A percentile compares a stretch with the other conserved stretches of the same genome.
Conservation (phyloP, 2,329 filamentous ascomycete species). For the Aspergillus quadricinctus region DNA sequence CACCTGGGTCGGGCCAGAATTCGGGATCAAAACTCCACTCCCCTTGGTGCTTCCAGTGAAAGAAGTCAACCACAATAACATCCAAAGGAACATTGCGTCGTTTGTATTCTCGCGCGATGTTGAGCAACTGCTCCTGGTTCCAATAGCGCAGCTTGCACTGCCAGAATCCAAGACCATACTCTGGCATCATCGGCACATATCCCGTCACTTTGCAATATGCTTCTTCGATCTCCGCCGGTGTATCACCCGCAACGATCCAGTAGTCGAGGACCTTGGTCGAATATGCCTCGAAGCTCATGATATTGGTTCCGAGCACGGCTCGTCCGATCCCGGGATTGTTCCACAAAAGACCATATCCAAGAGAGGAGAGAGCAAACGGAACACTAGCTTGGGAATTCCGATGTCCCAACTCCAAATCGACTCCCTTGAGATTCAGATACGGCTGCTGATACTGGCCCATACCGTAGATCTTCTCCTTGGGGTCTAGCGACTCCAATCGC, state of each 20-base stretch:
- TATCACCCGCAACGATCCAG: slow-evolving; percentile 58
- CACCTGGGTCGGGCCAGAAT: slow-evolving; percentile 62
- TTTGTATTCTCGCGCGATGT: slow-evolving; percentile 58
- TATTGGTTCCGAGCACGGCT: slow-evolving; percentile 57
- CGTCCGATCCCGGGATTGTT: slow-evolving; percentile 61
- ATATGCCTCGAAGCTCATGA: slow-evolving; percentile 58
- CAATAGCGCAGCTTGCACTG: slow-evolving; percentile 64
- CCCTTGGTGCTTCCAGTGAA: slow-evolving; percentile 63
- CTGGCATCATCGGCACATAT: slow-evolving; percentile 62
- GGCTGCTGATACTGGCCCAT: slow-evolving; percentile 68
- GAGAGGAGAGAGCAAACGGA: slow-evolving; percentile 57
- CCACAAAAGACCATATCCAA: slow-evolving; percentile 62
- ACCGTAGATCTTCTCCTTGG: slow-evolving; percentile 59
- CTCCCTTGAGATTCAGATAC: slow-evolving; percentile 58
- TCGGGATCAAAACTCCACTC: slow-evolving; percentile 64
- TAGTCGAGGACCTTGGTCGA: slow-evolving; percentile 59
- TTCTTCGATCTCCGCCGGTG: slow-evolving; percentile 53
- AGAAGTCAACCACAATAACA: slow-evolving; percentile 64
- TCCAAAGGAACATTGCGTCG: slow-evolving; percentile 55
- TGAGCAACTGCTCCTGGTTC: slow-evolving; percentile 60
- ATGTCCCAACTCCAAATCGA: slow-evolving; percentile 61
- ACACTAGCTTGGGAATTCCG: slow-evolving; percentile 64
- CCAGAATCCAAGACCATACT: slow-evolving; percentile 65
- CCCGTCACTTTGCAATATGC: slow-evolving; percentile 56
- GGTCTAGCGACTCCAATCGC: slow-evolving; percentile 54